Conservation (phyloP, 768 basidiomycete genomes). For the Mycena maculata region DNA sequence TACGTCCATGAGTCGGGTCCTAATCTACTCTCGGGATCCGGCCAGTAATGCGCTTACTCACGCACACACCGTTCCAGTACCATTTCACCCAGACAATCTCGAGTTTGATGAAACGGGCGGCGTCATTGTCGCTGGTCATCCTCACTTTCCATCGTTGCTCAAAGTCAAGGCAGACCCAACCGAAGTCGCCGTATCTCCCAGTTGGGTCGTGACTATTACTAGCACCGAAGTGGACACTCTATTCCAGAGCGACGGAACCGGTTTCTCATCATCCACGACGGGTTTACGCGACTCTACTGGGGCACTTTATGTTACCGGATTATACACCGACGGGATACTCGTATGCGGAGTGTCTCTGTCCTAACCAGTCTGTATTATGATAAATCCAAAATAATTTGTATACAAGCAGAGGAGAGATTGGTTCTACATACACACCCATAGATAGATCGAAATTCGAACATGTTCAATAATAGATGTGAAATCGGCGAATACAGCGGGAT, state of each 20-base stretch:
- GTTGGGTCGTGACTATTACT: conserved; percentile 68
- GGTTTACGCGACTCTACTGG: conserved; percentile 63
- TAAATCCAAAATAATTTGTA: conserved; percentile 30
- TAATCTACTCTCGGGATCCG: conserved; percentile 63
- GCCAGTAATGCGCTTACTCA: conserved; percentile 56
- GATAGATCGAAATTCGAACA: conserved; percentile 13
- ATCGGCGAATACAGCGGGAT: conserved; percentile 30
- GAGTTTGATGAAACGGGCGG: conserved; percentile 58
- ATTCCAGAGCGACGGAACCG: conserved; percentile 80
- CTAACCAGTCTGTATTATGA: neutral
- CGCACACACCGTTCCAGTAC: conserved; percentile 56
- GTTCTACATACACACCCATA: conserved; percentile 30
- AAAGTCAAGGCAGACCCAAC: conserved; percentile 57
- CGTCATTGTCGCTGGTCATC: conserved; percentile 74
- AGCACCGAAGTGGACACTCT: conserved; percentile 65
- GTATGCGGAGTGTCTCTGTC: conserved; percentile 49
- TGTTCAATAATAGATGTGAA: conserved; percentile 23
- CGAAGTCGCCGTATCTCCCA: conserved; percentile 53
- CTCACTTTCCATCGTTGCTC: conserved; percentile 66
- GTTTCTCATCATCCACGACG: conserved; percentile 66
- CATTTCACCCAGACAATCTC: conserved; percentile 74
- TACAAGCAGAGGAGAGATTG: conserved; percentile 23
- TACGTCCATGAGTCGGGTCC: conserved; percentile 58
- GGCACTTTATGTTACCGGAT: conserved; percentile 63
- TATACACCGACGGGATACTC: conserved; percentile 67